Conservation (phyloP, 306 rosid genomes). For the Gastrolobium bilobum region DNA sequence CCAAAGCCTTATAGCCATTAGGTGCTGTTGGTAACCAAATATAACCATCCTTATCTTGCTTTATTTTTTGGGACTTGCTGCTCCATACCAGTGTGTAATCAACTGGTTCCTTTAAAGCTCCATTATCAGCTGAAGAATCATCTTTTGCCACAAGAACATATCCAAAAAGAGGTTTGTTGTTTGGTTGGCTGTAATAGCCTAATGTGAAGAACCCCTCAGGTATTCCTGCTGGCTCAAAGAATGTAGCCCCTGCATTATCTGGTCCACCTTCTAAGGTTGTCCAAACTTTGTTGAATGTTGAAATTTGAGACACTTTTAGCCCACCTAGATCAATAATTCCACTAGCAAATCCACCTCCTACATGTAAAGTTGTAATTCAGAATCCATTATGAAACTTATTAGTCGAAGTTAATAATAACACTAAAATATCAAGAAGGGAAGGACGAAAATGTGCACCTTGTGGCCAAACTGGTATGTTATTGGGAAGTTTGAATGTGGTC, state of each 20-base stretch:
- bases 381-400: background rate
- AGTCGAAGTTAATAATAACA: background rate
- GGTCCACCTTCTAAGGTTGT: slow-evolving; percentile 55
- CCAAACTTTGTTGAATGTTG: slow-evolving; percentile 54
- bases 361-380: background rate
- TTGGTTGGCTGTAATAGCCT: slow-evolving; percentile 50
- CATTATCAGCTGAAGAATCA: slow-evolving; percentile 31
- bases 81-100: slow-evolving; percentile 50
- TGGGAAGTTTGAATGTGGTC: slow-evolving; percentile 46
- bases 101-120: slow-evolving; percentile 43
- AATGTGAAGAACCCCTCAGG: slow-evolving; percentile 53
- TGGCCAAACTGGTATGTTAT: slow-evolving; percentile 51
- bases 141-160: slow-evolving; percentile 50
- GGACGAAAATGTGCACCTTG: slow-evolving; percentile 41
- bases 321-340: slow-evolving; percentile 46
- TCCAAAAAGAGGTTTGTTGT: slow-evolving; percentile 49
- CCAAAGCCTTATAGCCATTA: slow-evolving; percentile 47
- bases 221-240: slow-evolving; percentile 50
- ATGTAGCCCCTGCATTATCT: slow-evolving; percentile 44
- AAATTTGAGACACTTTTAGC: slow-evolving; percentile 44
- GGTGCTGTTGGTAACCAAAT: slow-evolving; percentile 54
- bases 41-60: slow-evolving; percentile 48
- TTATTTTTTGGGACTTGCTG: slow-evolving; percentile 45
- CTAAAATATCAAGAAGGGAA: background rate
- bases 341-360: slow-evolving; percentile 54